Base-by-base conservation (phyloP, 306 rosid genomes). In the Neltuma alba region DNA sequence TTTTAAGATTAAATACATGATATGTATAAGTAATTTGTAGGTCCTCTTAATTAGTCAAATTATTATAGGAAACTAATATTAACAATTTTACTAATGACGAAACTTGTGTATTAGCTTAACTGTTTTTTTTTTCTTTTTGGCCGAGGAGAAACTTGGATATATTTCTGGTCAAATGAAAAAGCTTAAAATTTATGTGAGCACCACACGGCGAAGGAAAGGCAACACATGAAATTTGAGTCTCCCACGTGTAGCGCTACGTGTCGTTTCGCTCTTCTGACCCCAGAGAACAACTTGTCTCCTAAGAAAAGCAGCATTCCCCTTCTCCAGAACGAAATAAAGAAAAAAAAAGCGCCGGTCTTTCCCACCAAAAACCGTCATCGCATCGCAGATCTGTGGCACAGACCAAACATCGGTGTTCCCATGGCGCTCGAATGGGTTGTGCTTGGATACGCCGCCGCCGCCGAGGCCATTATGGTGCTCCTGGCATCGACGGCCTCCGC, bases 371-470 rank as follows among this genome's bases (percentile, higher is more conserved):
- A 58, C 20, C 23, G 18, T 4, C 7, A 21, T 18, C 16, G 31
- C 13, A 20, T 33, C 70, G 9, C 40, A 71, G 79, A 79, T 76
- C 80, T 65, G 50, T 36, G 9, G 1, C 2, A 30, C 71, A 62
- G n/a, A 15, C 14, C 34, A 4, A 7, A 36, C 15, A 37, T 28
- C 27, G 16, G 42, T 47, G 27, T 52, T 3, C 7, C 48, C 16
- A 94, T 96, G 99, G 99, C 99, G 58, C 82, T 96, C 3, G 99
- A 96, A 79, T 96, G 99, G 99, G 94, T 96, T 23, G 97, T 96
- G 50, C 86, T 96, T 4, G 98, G 99, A 0, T 96, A 96, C 87
- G 98, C 97, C 2, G 99, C 99, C 1, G 98, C 84, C 1, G 98
- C 98, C 9, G 99, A 96, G 80, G 99, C 98, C 2, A 75, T 96